phyloP scores from a whole-genome alignment of 257 asterid genomes.

The Salvia hispanica region DNA sequence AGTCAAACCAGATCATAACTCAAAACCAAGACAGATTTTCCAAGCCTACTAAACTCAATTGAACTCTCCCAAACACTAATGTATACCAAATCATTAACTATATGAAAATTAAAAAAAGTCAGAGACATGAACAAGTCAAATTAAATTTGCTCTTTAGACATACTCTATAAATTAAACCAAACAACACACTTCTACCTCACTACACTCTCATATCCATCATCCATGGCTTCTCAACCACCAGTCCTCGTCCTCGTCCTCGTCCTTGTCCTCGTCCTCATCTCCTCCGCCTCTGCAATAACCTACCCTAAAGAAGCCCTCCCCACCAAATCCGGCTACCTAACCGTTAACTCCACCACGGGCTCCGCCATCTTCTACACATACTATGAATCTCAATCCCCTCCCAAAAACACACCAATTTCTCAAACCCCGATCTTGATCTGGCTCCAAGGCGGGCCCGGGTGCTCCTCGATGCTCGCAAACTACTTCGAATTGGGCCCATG shows the following conservation, averaged over 20 bases:
- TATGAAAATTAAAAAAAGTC: neutral
- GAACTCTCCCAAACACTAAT: neutral
- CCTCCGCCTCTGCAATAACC: conserved; percentile 31
- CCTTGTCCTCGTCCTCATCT: conserved; percentile 35
- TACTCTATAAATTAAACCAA: conserved; percentile 36
- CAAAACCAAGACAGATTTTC: conserved; percentile 31
- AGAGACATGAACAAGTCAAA: conserved; percentile 32
- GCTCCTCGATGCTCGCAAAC: conserved; percentile 84
- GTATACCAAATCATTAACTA: neutral
- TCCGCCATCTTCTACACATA: conserved; percentile 81
- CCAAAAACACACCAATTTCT: conserved; percentile 36
- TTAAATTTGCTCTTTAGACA: conserved; percentile 27
- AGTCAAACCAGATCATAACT: conserved; percentile 26
- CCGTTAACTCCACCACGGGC: conserved; percentile 62
- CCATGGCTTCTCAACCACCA: conserved; percentile 40
- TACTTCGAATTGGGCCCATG: conserved; percentile 75
- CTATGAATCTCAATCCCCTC: conserved; percentile 61
- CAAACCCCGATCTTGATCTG: conserved; percentile 75
- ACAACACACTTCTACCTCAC: conserved; percentile 16
- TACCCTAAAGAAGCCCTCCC: conserved; percentile 71
- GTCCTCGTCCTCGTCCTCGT: conserved; percentile 43
- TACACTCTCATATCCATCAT: neutral
- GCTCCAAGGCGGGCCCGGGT: conserved; percentile 95
- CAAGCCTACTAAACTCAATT: conserved; percentile 29
- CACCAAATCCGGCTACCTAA: conserved; percentile 82